Evolutionary conservation across 2,329 filamentous ascomycete species (phyloP).

Genomic region (Scopulariopsis brevicaulis): DNA sequence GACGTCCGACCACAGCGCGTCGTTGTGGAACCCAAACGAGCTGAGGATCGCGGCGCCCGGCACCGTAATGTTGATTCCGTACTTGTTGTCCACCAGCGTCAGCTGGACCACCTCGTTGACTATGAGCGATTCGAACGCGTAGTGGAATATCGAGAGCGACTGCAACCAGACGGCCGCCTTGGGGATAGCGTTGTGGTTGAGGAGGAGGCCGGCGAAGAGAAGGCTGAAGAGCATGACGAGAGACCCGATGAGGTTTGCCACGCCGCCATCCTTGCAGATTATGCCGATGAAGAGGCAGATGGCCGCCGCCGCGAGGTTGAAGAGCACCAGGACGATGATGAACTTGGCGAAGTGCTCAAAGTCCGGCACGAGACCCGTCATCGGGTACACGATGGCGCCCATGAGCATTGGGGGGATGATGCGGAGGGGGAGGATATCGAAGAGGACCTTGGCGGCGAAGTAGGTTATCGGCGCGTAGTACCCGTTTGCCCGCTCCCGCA

Average conservation of each 20-base stretch:
- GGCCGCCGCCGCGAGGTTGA: constrained; percentile 87
- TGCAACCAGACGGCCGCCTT: constrained; percentile 81
- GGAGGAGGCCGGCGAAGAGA: constrained; percentile 82
- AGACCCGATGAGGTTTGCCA: constrained; percentile 88
- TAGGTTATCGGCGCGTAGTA: constrained; percentile 94
- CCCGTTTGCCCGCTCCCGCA: constrained; percentile 88
- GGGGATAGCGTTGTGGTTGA: constrained; percentile 92
- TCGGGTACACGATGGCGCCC: constrained; percentile 92
- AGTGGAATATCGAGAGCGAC: constrained; percentile 73
- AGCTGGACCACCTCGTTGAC: constrained; percentile 64
- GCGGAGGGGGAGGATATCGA: constrained; percentile 90
- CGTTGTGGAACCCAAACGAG: constrained; percentile 87
- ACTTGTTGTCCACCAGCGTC: constrained; percentile 85
- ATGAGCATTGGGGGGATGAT: constrained; percentile 91
- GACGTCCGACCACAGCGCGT: constrained; percentile 76
- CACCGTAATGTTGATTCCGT: constrained; percentile 91
- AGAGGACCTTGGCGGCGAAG: constrained; percentile 93
- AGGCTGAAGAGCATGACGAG: constrained; percentile 96
- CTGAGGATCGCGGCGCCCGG: constrained; percentile 89
- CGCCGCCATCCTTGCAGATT: constrained; percentile 79
- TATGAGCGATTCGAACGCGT: constrained; percentile 14
- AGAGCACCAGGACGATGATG: constrained; percentile 81
- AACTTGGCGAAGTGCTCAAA: constrained; percentile 82
- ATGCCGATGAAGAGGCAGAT: constrained; percentile 97
- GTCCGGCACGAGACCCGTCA: constrained; percentile 84